Evolutionary conservation across 768 basidiomycete genomes (phyloP).

Genomic region (Boletus rubescentipes): DNA sequence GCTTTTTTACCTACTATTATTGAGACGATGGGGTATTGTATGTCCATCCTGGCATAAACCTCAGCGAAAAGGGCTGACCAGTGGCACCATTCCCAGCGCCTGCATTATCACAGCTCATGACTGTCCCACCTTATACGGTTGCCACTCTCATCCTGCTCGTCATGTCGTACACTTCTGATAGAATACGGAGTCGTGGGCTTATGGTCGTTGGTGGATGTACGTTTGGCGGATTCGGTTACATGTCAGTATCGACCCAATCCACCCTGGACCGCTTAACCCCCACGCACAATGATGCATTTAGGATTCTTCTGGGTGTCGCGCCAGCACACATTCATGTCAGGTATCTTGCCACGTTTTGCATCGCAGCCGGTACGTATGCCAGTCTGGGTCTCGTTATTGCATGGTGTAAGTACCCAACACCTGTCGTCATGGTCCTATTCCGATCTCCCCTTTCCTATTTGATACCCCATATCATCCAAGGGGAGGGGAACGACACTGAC

Average conservation of each 20-base stretch:
- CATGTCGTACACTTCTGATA: slow-evolving; percentile 42
- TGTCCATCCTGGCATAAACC: slow-evolving; percentile 3
- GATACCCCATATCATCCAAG: background rate
- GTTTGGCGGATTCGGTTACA: slow-evolving; percentile 41
- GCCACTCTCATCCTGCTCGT: slow-evolving; percentile 38
- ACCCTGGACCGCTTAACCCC: background rate
- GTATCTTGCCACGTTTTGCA: slow-evolving; percentile 47
- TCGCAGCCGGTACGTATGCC: slow-evolving; percentile 46
- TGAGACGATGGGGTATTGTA: slow-evolving; percentile 47
- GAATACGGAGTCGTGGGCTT: slow-evolving; percentile 43
- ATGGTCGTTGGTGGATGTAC: slow-evolving; percentile 30
- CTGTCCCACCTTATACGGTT: slow-evolving; percentile 54
- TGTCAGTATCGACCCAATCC: slow-evolving; percentile 27
- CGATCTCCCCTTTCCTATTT: background rate
- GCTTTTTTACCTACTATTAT: slow-evolving; percentile 60
- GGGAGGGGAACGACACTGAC: background rate
- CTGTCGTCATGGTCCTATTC: background rate
- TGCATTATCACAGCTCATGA: slow-evolving; percentile 48
- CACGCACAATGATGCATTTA: background rate
- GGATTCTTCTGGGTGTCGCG: slow-evolving; percentile 36
- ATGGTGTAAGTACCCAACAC: slow-evolving; percentile 40
- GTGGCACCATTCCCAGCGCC: slow-evolving; percentile 30
- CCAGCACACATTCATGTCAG: slow-evolving; percentile 35
- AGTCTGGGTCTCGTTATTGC: slow-evolving; percentile 45
- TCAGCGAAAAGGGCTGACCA: background rate